Evolutionary conservation across 495 filamentous ascomycete genomes (phyloP), one percentile per base, ranked within the genome.

Genomic region (Cercophora sp.): DNA sequence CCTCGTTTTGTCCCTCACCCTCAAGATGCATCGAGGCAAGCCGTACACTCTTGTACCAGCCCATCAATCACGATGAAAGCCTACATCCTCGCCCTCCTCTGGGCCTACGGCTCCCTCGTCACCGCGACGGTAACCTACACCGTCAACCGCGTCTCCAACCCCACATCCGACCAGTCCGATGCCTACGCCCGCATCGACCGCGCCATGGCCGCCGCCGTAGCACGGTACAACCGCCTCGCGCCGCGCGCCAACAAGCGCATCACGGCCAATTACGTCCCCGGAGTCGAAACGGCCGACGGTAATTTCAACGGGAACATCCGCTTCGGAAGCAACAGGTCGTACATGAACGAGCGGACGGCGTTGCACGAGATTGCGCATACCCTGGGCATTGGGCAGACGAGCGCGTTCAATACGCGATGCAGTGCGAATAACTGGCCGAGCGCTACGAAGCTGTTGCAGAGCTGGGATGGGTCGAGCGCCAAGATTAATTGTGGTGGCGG

Each of bases 351-450:
- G 62, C 70, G 71, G 25, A 72, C 70, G 29, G 71, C 71, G 15
- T 63, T 74, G 61, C 71, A 74, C 58, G 71, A 74, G 65, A 74
- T 69, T 35, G 26, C 68, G 23, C 71, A 74, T 48, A 74, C 71
- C 8, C 64, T 74, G 2, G 71, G 71, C 6, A 58, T 74, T 8
- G 71, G 71, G 5, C 68, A 70, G 63, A 70, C 68, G 20, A 54
- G 48, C 2, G 60, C 61, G 5, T 74, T 74, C 50, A 63, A 74
- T 43, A 48, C 42, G 16, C 50, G 57, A 9, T 74, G 71, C 60
- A 56, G 59, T 3, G 52, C 63, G 2, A 59, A 61, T 32, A 58
- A 70, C 57, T 74, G 71, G 71, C 66, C 71, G 5, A 55, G 52
- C 16, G 71, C 71, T n/a, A 54, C 57, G 35, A 49, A 55, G 35